Evolutionary conservation across 495 filamentous ascomycete species (phyloP).

Genomic region (Aspergillus saccharolyticus): DNA sequence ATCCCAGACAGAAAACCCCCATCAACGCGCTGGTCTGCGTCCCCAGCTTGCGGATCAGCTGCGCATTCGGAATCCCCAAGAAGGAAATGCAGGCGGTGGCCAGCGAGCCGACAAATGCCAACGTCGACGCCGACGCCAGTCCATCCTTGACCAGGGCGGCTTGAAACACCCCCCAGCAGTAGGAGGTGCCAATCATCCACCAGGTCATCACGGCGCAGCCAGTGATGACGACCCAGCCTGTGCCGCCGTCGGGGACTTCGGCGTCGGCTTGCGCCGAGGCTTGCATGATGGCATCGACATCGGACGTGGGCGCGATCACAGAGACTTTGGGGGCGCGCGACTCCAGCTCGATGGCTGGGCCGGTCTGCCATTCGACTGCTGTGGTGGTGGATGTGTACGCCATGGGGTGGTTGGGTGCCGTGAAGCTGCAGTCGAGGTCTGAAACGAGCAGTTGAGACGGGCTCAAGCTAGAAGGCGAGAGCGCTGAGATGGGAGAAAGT

Average conservation of each 20-base stretch:
- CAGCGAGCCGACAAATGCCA: slow-evolving; percentile 55
- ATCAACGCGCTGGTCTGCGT: slow-evolving; percentile 39
- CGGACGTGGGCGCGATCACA: too few species aligned
- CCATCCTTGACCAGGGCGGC: slow-evolving; percentile 45
- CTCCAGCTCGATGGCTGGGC: neutral
- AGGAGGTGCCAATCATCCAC: slow-evolving; percentile 50
- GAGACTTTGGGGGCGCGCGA: neutral
- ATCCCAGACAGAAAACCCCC: slow-evolving; percentile 43
- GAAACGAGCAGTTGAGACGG: too few species aligned
- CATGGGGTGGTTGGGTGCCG: neutral
- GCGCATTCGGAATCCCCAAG: slow-evolving; percentile 45
- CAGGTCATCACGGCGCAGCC: slow-evolving; percentile 48
- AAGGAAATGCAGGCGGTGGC: slow-evolving; percentile 43
- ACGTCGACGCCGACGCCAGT: slow-evolving; percentile 41
- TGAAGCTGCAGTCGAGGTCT: neutral
- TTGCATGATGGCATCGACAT: slow-evolving; percentile 39
- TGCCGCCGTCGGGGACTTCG: slow-evolving; percentile 52
- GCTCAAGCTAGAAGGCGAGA: too few species aligned
- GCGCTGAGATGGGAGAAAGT: too few species aligned
- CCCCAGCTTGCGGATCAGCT: slow-evolving; percentile 46
- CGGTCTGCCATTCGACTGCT: neutral
- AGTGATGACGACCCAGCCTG: slow-evolving; percentile 53
- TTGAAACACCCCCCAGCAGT: slow-evolving; percentile 56
- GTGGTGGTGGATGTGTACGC: neutral
- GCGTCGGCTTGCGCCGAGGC: slow-evolving; percentile 45